Evolutionary conservation across 169 alveolate genomes (phyloP), one percentile per base, ranked within the genome.

Genomic region (Babesia divergens): DNA sequence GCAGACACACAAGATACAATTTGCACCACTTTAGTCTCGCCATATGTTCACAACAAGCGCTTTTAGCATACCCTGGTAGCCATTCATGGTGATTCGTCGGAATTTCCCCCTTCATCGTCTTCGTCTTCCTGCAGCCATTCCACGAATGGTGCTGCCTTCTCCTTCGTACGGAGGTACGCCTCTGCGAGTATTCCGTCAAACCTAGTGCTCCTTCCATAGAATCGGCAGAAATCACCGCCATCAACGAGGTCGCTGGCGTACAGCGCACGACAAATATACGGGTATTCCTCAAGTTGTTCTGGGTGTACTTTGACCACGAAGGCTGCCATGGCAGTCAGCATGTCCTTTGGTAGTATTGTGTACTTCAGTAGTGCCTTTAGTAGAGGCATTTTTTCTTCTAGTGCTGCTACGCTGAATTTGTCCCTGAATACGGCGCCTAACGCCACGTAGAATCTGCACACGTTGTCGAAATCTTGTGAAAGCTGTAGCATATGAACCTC

Each of bases 401-500:
- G 59, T 14, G 22, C 46, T 8, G 56, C 47, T 26, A 62, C 72
- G 31, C 29, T 38, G 51, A 82, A 80, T 40, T 77, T 70, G 26
- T 80, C 72, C 42, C 70, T 74, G 82, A 88, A 84, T 32, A 91
- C 58, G 11, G 91, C 93, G 37, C 86, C 65, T 18, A 89, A 74
- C 2, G 92, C 92, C 43, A 89, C 83, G 69, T 82, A 91, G 40
- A 91, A 51, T 71, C 92, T 42, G 49, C 90, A 74, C 31, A 80
- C 92, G 79, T 85, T 83, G 65, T 92, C 95, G 74, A 94, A 94
- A 53, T 89, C 93, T 65, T 92, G 96, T 14, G 97, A 91, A 26
- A 94, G 93, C 83, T 94, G 97, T 44, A 94, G 75, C 67, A 94
- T 91, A 18, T 96, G 92, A 16, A 94, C 81, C 79, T 94, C 97